A percentile compares a stretch with the other conserved stretches of the same genome.
phyloP scores from a whole-genome alignment of 164 flowering plant species.

The Santalum album region DNA sequence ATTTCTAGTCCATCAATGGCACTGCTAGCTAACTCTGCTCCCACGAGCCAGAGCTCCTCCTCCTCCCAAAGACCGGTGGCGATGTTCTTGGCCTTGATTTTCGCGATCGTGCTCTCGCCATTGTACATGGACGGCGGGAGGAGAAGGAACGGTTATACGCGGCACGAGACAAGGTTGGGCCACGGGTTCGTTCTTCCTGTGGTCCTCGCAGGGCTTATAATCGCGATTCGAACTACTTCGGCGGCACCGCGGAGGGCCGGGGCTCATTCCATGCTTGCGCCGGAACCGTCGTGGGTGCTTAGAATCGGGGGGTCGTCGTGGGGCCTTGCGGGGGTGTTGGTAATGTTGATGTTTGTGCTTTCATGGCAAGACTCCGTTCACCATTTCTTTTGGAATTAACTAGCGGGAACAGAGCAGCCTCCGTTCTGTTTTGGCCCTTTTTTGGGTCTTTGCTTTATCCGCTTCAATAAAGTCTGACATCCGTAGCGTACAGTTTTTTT shows the following conservation, averaged over 20 bases:
- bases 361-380: slow-evolving; percentile 60
- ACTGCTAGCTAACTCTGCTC: background rate
- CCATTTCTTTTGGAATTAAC: slow-evolving; percentile 54
- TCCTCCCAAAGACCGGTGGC: slow-evolving; percentile 44
- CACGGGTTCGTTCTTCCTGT: slow-evolving; percentile 50
- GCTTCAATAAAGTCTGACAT: too few species aligned
- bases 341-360: slow-evolving; percentile 45
- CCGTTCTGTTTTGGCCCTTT: too few species aligned
- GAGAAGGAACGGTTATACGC: slow-evolving; percentile 9
- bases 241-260: background rate
- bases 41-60: slow-evolving; percentile 19
- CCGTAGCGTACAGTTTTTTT: too few species aligned
- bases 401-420: slow-evolving; percentile 8
- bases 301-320: slow-evolving; percentile 51
- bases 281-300: slow-evolving; percentile 37
- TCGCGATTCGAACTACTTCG: slow-evolving; percentile 46
- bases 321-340: slow-evolving; percentile 55
- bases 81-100: slow-evolving; percentile 40
- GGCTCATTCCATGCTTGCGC: slow-evolving; percentile 17
- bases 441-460: too few species aligned
- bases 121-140: slow-evolving; percentile 23
- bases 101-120: slow-evolving; percentile 56
- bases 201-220: slow-evolving; percentile 50
- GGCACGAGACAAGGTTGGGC: slow-evolving; percentile 26
- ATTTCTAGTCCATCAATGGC: background rate